phyloP scores from a whole-genome alignment of 768 basidiomycete genomes.

The Tylopilus plumbeoviolaceoides region DNA sequence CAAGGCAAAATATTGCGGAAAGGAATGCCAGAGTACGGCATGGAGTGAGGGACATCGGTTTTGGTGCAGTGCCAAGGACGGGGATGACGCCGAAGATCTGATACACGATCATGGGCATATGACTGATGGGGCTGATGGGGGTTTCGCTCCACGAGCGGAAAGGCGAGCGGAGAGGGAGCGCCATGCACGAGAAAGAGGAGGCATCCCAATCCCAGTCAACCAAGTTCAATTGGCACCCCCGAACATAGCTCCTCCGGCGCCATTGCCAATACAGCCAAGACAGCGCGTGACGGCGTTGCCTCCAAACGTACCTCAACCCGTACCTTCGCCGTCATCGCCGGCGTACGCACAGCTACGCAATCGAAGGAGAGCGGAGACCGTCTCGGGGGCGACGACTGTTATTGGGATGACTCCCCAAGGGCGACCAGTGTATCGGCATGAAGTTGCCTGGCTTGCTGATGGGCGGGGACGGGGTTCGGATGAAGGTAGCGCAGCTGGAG shows the following conservation, averaged over 20 bases:
- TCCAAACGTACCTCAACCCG: slow-evolving; percentile 19
- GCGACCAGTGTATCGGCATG: slow-evolving; percentile 27
- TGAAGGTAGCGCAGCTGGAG: slow-evolving; percentile 16
- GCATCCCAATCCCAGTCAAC: slow-evolving; percentile 11
- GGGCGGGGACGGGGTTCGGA: slow-evolving; percentile 15
- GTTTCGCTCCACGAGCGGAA: slow-evolving; percentile 25
- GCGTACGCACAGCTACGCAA: slow-evolving; percentile 20
- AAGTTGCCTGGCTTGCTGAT: slow-evolving; percentile 26
- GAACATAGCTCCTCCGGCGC: slow-evolving; percentile 13
- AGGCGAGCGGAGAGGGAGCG: slow-evolving; percentile 38
- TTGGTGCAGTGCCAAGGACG: slow-evolving; percentile 77
- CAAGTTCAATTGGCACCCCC: slow-evolving; percentile 12
- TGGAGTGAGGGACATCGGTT: slow-evolving; percentile 97
- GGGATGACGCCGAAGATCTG: slow-evolving; percentile 38
- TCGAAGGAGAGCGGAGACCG: slow-evolving; percentile 33
- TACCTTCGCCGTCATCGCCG: slow-evolving; percentile 20
- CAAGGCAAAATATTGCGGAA: slow-evolving; percentile 98
- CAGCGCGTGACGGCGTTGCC: slow-evolving; percentile 30
- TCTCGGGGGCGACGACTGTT: slow-evolving; percentile 28
- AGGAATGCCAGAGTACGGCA: slow-evolving; percentile 93
- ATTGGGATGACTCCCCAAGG: slow-evolving; percentile 27
- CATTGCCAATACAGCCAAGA: slow-evolving; percentile 16
- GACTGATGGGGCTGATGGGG: slow-evolving; percentile 11
- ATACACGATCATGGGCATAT: slow-evolving; percentile 27
- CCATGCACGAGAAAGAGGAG: slow-evolving; percentile 24